Conservation (phyloP, 2,329 filamentous ascomycete species). For the Xylaria sp. region DNA sequence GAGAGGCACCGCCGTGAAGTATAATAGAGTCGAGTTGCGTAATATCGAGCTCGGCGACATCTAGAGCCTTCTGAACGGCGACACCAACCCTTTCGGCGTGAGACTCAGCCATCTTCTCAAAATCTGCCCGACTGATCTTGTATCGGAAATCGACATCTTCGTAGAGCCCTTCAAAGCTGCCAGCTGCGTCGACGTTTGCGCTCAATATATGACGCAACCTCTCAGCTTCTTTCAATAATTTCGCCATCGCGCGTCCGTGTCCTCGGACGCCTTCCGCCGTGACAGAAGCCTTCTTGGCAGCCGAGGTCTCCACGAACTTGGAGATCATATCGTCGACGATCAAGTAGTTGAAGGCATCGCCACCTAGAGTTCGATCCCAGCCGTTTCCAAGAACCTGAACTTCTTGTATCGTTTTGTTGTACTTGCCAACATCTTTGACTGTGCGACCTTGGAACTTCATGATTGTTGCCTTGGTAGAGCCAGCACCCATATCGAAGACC, state of each 20-base stretch:
- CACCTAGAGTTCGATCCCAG: constrained; percentile 91
- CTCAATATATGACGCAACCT: constrained; percentile 88
- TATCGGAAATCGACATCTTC: constrained; percentile 95
- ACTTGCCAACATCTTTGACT: constrained; percentile 91
- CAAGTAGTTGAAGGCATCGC: constrained; percentile 86
- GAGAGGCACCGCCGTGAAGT: constrained; percentile 87
- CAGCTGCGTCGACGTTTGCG: constrained; percentile 84
- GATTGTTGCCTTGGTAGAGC: constrained; percentile 89
- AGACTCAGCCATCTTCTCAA: constrained; percentile 79
- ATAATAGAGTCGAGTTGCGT: constrained; percentile 88
- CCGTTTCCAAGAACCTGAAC: constrained; percentile 87
- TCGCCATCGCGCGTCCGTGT: constrained; percentile 87
- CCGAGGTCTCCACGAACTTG: constrained; percentile 78
- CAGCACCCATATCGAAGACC: constrained; percentile 97
- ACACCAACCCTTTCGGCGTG: constrained; percentile 75
- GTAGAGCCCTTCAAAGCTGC: constrained; percentile 88
- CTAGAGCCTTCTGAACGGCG: constrained; percentile 80
- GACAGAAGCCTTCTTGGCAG: constrained; percentile 72
- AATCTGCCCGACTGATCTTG: constrained; percentile 82
- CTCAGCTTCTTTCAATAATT: constrained; percentile 93
- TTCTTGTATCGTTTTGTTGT: constrained; percentile 97
- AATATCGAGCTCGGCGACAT: constrained; percentile 76
- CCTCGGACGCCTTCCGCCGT: constrained; percentile 71
- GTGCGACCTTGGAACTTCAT: constrained; percentile 88
- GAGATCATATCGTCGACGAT: constrained; percentile 90